Base-by-base conservation (phyloP, 2,329 filamentous ascomycete genomes). In the Arthroderma sp. region DNA sequence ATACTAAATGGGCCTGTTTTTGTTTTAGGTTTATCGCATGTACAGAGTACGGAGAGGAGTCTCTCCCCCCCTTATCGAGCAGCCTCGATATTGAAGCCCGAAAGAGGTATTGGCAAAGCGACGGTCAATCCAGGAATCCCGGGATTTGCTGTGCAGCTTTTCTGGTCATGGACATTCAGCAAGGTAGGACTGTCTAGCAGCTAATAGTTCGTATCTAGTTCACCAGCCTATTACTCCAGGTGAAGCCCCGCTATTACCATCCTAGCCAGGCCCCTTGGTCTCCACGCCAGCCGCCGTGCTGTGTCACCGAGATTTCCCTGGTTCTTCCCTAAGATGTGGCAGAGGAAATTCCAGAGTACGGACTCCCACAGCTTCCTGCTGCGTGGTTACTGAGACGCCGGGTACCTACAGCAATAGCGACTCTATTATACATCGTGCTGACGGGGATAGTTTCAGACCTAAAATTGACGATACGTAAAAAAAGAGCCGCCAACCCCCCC, bases 361-460 rank as follows among this genome's bases (percentile, higher is more conserved):
- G 25, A n/a, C 53, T 55, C 25, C 39, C 17, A 37, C 28, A 5
- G 25, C 52, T 31, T 55, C 25, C 38, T 39, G 35, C 21, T 51
- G 55, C 43, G 17, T 21, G 13, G 54, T 15, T 23, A 54, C 17
- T 54, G 25, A 59, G 35, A 25, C 21, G 49, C 23, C 55, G 58
- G 58, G 55, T 57, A 57, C 58, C 55, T 59, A 59, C 58, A 59
- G 55, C 55, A 55, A 55, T 55, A 55, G 38, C 38, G n/a, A 55
- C 35, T 31, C 35, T 17, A 55, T 28, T 55, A 55, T 56, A 56
- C 55, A 51, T 19, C 25, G 31, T 55, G 19, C n/a, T 23, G 53
- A 55, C 53, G 53, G 53, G 53, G 53, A 43, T 55, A 17, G 33
- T 54, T 38, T 35, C 23, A 13, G 44, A 23, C 25, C 11, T 31